Base-by-base conservation (phyloP, 345 rosid species). In the Excoecaria agallocha region DNA sequence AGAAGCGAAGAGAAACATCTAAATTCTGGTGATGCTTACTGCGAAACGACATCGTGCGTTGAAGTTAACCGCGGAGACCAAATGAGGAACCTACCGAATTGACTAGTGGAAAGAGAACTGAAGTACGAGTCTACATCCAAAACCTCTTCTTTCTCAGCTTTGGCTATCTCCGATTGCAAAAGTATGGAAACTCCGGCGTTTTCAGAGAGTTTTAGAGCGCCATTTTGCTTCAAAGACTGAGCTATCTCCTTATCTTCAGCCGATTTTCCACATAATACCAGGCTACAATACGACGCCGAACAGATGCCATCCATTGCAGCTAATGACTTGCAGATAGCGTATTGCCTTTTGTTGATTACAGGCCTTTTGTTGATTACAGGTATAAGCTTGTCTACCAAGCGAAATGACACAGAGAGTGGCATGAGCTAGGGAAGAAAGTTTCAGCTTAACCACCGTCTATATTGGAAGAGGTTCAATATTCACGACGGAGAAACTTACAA, bases 31-130 rank as follows among this genome's bases (percentile, higher is more conserved):
- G 59, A 71, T 19, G 69, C 97, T 84, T 84, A 94, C 97, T 81
- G 85, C 48, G 97, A 87, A 77, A 93, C 82, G 54, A 93, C 77
- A 51, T 93, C 97, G 6, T 94, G 99, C 25, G 97, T 94, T 2
- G 97, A 93, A 70, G 90, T 48, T 78, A 91, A 79, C 17, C 84
- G 81, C 2, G 94, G 96, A 62, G 96, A 93, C 97, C 97, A 94
- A 76, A 93, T 83, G 54, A 93, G 87, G 68, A 91, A 82, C 76
- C 94, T 78, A 38, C 97, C 98, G 30, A 90, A 94, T 66, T 74
- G 92, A 80, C 60, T 35, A 51, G 97, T 89, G 4, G 87, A 79
- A 71, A 94, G 88, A 4, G 85, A 82, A 60, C 82, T 85, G 82
- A 89, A 78, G 80, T 83, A 90, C 68, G 71, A 62, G n/a, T 85